Evolutionary conservation across 768 basidiomycete genomes (phyloP).

Genomic region (Boletus speciosus): DNA sequence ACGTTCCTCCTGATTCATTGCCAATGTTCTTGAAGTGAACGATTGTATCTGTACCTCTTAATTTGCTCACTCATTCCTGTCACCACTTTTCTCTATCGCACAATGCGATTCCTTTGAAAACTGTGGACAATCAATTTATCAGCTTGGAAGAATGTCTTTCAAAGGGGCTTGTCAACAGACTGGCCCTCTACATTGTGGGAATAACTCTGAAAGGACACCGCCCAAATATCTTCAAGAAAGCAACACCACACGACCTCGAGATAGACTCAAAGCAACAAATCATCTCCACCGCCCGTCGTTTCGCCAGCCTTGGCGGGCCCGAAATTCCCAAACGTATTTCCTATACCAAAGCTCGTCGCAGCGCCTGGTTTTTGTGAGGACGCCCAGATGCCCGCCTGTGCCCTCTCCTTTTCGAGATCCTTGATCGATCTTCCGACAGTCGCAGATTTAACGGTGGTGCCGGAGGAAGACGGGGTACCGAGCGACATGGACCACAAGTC

Average conservation of each 20-base stretch:
- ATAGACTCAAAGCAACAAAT: constrained; percentile 38
- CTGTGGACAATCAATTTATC: constrained; percentile 15
- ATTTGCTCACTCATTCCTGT: constrained; percentile 29
- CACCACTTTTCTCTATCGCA: constrained; percentile 12
- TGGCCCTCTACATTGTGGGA: constrained; percentile 4
- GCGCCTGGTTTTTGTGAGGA: constrained; percentile 26
- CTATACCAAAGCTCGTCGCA: constrained; percentile 8
- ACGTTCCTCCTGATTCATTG: constrained; percentile 16
- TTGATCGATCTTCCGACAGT: constrained; percentile 71
- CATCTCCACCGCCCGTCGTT: constrained; percentile 35
- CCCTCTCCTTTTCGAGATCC: constrained; percentile 87
- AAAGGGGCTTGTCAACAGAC: background rate
- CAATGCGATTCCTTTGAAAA: constrained; percentile 19
- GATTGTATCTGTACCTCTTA: constrained; percentile 37
- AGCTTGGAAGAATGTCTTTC: background rate
- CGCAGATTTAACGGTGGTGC: constrained; percentile 34
- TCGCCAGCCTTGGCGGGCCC: constrained; percentile 22
- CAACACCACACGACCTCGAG: background rate
- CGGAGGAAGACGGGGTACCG: constrained; percentile 38
- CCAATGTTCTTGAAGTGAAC: constrained; percentile 32
- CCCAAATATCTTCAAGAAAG: background rate
- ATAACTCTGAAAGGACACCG: background rate
- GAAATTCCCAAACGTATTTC: constrained; percentile 34
- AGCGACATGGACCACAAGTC: constrained; percentile 87
- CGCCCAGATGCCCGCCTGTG: constrained; percentile 76